Evolutionary conservation across 176 grass and related monocot species (phyloP).

Genomic region (Calamus simplicifolius): DNA sequence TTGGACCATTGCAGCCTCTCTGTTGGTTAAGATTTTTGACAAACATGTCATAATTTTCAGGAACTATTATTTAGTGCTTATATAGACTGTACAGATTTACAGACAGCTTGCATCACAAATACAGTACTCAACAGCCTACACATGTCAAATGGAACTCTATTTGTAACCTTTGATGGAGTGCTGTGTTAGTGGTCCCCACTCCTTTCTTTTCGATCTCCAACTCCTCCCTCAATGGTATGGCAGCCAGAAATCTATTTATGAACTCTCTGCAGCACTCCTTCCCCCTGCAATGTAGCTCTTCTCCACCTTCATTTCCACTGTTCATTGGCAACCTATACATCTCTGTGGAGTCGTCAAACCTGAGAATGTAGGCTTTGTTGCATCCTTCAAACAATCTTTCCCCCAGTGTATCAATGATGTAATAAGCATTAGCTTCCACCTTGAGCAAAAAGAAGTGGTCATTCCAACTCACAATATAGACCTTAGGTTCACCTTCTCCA

Average conservation of each 20-base stretch:
- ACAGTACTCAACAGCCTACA: no score
- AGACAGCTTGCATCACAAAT: no score
- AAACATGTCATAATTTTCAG: no score
- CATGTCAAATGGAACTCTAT: constrained; percentile 87
- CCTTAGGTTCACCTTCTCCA: constrained; percentile 12
- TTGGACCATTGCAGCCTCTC: no score
- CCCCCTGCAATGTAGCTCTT: constrained; percentile 47
- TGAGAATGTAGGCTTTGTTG: constrained; percentile 78
- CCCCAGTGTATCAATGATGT: constrained; percentile 78
- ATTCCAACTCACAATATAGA: constrained; percentile 96
- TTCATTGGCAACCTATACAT: constrained; percentile 36
- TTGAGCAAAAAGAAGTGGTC: constrained; percentile 98
- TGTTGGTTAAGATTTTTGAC: no score
- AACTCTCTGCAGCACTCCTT: constrained; percentile 97
- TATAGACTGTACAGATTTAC: no score
- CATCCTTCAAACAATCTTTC: constrained; percentile 87
- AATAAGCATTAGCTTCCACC: constrained; percentile 54
- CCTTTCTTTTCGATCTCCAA: constrained; percentile 73
- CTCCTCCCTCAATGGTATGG: constrained; percentile 88
- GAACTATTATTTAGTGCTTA: no score
- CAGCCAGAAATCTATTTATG: constrained; percentile 84
- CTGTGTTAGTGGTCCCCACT: constrained; percentile 2
- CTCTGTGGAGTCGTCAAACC: constrained; percentile 69
- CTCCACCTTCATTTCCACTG: not conserved
- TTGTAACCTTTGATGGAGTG: constrained; percentile 75